phyloP scores from a whole-genome alignment of 1,284 basidiomycete genomes.

The Cryptococcus depauperatus region DNA sequence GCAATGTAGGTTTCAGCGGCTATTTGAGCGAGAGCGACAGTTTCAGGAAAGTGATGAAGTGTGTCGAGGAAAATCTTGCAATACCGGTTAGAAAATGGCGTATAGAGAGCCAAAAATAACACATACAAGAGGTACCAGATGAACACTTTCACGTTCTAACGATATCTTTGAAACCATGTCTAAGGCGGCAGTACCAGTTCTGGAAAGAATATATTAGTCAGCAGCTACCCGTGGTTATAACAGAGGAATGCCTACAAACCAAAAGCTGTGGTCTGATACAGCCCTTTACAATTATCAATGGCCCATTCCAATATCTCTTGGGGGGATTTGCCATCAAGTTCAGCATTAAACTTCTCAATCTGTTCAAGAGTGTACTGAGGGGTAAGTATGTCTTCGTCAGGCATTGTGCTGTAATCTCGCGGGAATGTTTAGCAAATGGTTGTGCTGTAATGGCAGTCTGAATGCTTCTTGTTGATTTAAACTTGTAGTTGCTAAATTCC shows the following conservation, averaged over 20 bases:
- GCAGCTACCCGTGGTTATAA: too few species aligned
- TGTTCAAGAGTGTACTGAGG: constrained; percentile 59
- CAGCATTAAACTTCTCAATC: constrained; percentile 61
- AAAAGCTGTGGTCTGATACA: constrained; percentile 89
- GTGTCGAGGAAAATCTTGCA: constrained; percentile 88
- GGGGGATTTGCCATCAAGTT: constrained; percentile 62
- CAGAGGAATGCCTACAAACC: constrained; percentile 52
- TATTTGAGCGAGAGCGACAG: constrained; percentile 73
- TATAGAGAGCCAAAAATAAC: too few species aligned
- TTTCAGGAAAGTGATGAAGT: constrained; percentile 91
- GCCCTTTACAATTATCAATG: constrained; percentile 56
- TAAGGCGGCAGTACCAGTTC: constrained; percentile 76
- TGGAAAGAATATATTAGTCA: constrained; percentile 9
- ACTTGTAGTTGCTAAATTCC: too few species aligned
- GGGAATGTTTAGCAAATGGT: too few species aligned
- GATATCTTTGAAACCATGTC: constrained; percentile 82
- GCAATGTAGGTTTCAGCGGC: constrained; percentile 69
- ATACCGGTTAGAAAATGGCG: constrained; percentile 38
- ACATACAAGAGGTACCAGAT: constrained; percentile 46
- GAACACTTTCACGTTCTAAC: constrained; percentile 39
- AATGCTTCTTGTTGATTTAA: too few species aligned
- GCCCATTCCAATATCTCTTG: constrained; percentile 80
- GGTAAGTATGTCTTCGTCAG: constrained; percentile 20
- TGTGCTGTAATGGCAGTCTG: too few species aligned
- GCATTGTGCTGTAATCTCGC: too few species aligned